Evolutionary conservation across 2,329 filamentous ascomycete species (phyloP), one percentile per base, ranked within the genome.

Genomic region (Stachybotrys echinatus): DNA sequence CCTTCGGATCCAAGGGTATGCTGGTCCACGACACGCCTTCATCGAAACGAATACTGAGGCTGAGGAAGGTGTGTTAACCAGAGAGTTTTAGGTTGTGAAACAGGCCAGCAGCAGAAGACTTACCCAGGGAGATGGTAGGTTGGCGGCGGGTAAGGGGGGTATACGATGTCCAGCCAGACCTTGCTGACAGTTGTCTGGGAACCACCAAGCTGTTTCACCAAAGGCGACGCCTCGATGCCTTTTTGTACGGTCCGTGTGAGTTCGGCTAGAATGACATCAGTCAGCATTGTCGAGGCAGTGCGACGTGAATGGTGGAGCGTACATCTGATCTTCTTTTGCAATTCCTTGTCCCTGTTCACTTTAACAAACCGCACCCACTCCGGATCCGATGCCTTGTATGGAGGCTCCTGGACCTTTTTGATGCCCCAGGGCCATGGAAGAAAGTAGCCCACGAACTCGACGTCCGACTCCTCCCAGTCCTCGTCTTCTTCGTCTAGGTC

Each of bases 341-440:
- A 67, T 42, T 75, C 64, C 14, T 60, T 63, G 52, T 87, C 75
- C 54, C 74, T 75, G 53, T 75, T 80, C n/a, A 87, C 68, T 49
- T 75, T 76, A 17, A 83, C 60, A 54, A 84, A 88, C 45, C 74
- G 71, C 53, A 74, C 69, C 81, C 81, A 87, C 63, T 88, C 85
- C 3, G 83, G 83, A 55, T 85, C 82, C 22, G 68, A 70, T 47
- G 74, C 74, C 52, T 70, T 72, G 60, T 84, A 85, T 3, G 76
- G 77, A 23, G 65, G 61, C 23, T 75, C 72, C 17, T 72, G 66
- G 18, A 81, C 65, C 50, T 70, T 56, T 46, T 72, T 73, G 1
- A 74, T 79, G 3, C 79, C 82, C 42, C 81, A 81, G 4, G 82
- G 81, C 48, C 87, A 77, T 0, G 84, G 81, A 7, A 88, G 74